Conservation (phyloP, 1,139 yeast species). For the Ogataea hybrid region DNA sequence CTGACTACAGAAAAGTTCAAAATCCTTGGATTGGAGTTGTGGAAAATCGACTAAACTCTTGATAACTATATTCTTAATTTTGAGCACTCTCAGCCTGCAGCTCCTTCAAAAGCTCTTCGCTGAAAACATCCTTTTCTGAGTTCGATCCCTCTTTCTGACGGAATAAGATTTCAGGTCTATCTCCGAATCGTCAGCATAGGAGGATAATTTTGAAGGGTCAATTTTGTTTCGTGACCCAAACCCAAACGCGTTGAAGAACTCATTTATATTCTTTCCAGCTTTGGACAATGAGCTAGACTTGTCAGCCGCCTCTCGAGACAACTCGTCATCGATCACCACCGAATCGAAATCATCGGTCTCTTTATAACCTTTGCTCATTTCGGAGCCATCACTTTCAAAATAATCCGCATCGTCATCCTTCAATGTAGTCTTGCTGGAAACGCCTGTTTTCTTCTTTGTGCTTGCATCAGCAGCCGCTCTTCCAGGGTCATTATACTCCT, state of each 20-base stretch:
- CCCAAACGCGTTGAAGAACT: conserved; percentile 18
- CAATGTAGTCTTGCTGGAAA: conserved; percentile 2
- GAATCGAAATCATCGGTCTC: conserved; percentile 24
- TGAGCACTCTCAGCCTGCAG: not conserved
- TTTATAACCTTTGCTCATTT: conserved; percentile 25
- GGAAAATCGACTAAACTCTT: conserved; percentile 51
- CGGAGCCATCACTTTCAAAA: conserved; percentile 19
- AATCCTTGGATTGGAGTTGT: conserved; percentile 77
- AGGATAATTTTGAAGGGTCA: conserved; percentile 13
- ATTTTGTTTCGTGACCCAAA: conserved; percentile 14
- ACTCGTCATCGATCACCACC: conserved; percentile 5
- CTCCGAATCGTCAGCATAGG: conserved; percentile 19
- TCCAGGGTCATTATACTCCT: not conserved
- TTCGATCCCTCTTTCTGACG: not conserved
- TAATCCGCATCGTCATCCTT: conserved; percentile 20
- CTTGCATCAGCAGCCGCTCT: not conserved
- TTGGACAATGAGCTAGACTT: conserved; percentile 7
- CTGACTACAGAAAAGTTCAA: conserved; percentile 62
- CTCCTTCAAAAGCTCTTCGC: conserved; percentile 11
- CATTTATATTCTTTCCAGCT: conserved; percentile 16
- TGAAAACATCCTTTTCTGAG: conserved; percentile 10
- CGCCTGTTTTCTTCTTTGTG: not conserved
- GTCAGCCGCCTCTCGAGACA: conserved; percentile 5
- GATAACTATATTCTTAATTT: not conserved
- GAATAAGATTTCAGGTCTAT: conserved; percentile 15